Percentiles rank a stretch among this genome's conserved stretches.
Conservation (phyloP, 2,329 filamentous ascomycete genomes). For the Aspergillus caelatus region DNA sequence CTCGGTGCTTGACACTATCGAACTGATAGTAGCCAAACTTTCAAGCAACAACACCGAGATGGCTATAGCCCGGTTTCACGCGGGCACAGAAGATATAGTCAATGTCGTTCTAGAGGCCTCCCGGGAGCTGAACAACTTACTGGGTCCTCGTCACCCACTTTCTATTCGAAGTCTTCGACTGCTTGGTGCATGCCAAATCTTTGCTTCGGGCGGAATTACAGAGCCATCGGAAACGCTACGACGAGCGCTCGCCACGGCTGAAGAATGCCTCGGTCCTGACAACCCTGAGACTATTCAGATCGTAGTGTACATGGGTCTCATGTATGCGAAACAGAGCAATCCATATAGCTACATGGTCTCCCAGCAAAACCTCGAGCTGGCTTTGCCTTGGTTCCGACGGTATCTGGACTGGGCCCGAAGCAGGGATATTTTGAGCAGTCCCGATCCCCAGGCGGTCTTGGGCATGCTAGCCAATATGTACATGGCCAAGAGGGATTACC, state of each 20-base stretch:
- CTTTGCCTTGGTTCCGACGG: conserved; percentile 32
- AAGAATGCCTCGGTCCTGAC: conserved; percentile 30
- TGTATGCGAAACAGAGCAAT: conserved; percentile 28
- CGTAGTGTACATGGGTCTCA: conserved; percentile 31
- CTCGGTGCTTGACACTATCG: conserved; percentile 25
- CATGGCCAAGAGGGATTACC: conserved; percentile 26
- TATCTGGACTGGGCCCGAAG: conserved; percentile 31
- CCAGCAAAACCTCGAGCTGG: conserved; percentile 17
- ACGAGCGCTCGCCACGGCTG: conserved; percentile 30
- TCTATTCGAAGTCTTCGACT: conserved; percentile 30
- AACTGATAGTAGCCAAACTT: conserved; percentile 28
- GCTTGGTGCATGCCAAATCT: conserved; percentile 23
- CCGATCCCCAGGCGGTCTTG: conserved; percentile 27
- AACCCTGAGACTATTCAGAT: conserved; percentile 31
- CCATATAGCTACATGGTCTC: neutral
- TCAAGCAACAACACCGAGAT: conserved; percentile 8
- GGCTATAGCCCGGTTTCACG: conserved; percentile 15
- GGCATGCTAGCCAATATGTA: conserved; percentile 29
- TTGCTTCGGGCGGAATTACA: conserved; percentile 20
- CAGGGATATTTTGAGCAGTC: conserved; percentile 24
- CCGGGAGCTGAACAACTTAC: conserved; percentile 23
- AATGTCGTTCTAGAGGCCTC: conserved; percentile 21
- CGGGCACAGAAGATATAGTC: conserved; percentile 20
- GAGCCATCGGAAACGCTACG: conserved; percentile 33
- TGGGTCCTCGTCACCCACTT: conserved; percentile 27